Percentiles rank a stretch among this genome's conserved stretches.
These are phyloP conservation scores for Backusella parvicylindrica DNA, from an alignment of 192 early-diverging fungal genomes.

Conservation along the genomic window DNA sequence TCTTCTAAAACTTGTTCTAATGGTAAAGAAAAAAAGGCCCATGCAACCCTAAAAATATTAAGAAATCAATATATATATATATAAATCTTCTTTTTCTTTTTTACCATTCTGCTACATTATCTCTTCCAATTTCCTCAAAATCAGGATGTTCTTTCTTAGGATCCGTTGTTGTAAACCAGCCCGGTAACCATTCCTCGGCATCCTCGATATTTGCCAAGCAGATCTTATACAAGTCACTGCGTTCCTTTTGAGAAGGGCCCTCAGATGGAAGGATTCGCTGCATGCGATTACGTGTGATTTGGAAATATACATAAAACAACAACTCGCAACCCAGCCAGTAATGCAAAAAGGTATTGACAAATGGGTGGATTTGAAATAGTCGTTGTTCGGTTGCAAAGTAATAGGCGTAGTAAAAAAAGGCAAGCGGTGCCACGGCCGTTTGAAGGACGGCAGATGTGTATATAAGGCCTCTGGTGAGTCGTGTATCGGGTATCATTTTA, in stretches of 20 bases:
- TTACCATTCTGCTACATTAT: slow-evolving; percentile 34
- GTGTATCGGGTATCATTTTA: slow-evolving; percentile 21
- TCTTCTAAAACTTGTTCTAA: slow-evolving; percentile 16
- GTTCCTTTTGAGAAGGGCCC: not conserved
- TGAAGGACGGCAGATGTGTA: slow-evolving; percentile 10
- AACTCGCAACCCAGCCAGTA: slow-evolving; percentile 32
- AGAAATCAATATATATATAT: not conserved
- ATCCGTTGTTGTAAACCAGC: slow-evolving; percentile 20
- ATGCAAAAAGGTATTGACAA: slow-evolving; percentile 17
- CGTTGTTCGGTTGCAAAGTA: slow-evolving; percentile 9
- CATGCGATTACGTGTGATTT: slow-evolving; percentile 27
- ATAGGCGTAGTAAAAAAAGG: slow-evolving; percentile 28
- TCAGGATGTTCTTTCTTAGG: not conserved
- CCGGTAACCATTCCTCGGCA: slow-evolving; percentile 13
- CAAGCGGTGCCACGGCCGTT: slow-evolving; percentile 22
- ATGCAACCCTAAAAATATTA: slow-evolving; percentile 19
- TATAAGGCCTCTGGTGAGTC: slow-evolving; percentile 11
- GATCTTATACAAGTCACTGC: not conserved
- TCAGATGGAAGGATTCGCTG: slow-evolving; percentile 13
- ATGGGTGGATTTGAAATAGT: not conserved
- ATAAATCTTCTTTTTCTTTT: not conserved
- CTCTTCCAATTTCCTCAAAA: slow-evolving; percentile 16
- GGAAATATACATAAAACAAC: slow-evolving; percentile 28
- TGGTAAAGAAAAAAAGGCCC: slow-evolving; percentile 25
- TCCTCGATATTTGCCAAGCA: slow-evolving; percentile 23